Base-by-base conservation (phyloP, 176 grass and related monocot genomes). In the Ensete glaucum region DNA sequence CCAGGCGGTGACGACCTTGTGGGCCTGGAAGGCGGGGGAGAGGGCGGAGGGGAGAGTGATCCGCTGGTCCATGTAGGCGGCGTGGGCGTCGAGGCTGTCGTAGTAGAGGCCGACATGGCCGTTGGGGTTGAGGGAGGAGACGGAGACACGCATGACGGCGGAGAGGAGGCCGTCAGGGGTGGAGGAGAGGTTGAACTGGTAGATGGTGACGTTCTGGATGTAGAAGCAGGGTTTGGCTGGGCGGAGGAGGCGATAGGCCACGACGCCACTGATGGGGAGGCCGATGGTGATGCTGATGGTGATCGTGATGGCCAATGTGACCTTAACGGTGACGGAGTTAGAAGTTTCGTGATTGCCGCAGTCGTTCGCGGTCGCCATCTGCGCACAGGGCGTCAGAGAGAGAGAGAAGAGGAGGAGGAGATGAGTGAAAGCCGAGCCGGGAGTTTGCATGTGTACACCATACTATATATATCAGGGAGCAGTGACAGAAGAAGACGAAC, bases 41-140 rank as follows among this genome's bases (percentile, higher is more conserved):
- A 96, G 63, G 11, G 50, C 5, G 71, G 89, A 69, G 2, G 92
- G 72, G 0, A 83, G 26, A 27, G 92, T 92, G 77, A 96, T 72
- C 20, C 82, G 76, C 80, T 96, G 83, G 13, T 86, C 86, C 1
- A 85, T 62, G 85, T 92, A 96, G 10, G 78, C 85, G 55, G 87
- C 84, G 74, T 82, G 87, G 62, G 73, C 85, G 83, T 87, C 72
- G 77, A 92, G 81, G 14, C 53, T 76, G 72, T 89, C 81, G 85
- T 92, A 96, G 85, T 92, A 92, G 22, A 96, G 77, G 19, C 92
- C 87, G 77, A 92, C 86, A 0, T 89, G 83, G 16, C 79, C 85
- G 85, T 96, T 96, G 34, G 92, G 92, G 85, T 96, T 96, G 77
- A 89, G 74, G 49, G 89, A 88, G 62, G 92, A 80, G 64, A 96